Evolutionary conservation across 2,329 filamentous ascomycete species (phyloP).

Genomic region (Phialemoniopsis sp.): DNA sequence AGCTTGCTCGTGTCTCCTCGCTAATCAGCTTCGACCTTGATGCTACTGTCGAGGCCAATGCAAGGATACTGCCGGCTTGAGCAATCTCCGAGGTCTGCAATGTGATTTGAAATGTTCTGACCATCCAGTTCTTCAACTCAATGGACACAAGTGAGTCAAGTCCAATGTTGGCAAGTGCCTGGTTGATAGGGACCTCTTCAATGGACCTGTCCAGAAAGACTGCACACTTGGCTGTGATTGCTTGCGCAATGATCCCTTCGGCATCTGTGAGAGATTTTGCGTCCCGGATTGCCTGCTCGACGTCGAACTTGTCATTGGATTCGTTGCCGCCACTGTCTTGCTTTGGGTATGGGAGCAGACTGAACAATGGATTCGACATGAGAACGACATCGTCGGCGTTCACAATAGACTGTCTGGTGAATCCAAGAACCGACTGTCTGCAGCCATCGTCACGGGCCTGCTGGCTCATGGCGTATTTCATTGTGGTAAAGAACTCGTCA

Average conservation of each 20-base stretch:
- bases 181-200: constrained; percentile 10
- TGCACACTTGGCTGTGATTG: constrained; percentile 13
- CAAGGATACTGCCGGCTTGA: constrained; percentile 16
- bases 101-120: constrained; percentile 13
- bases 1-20: constrained; percentile 1
- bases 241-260: constrained; percentile 10
- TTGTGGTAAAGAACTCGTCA: constrained; percentile 13
- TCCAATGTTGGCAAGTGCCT: constrained; percentile 10
- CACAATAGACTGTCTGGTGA: constrained; percentile 13
- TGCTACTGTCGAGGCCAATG: constrained; percentile 16
- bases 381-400: constrained; percentile 10
- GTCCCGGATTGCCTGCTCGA: constrained; percentile 3
- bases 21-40: constrained; percentile 16
- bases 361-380: constrained; percentile 13
- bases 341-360: constrained; percentile 8
- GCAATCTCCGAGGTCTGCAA: constrained; percentile 21
- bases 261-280: constrained; percentile 9
- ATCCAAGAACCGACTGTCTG: constrained; percentile 12
- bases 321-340: constrained; percentile 1
- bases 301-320: constrained; percentile 5
- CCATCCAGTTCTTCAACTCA: constrained; percentile 17
- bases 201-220: constrained; percentile 11
- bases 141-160: constrained; percentile 17
- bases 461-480: constrained; percentile 14
- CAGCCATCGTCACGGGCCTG: constrained; percentile 10